These are phyloP conservation scores for Saccharomycopsis malanga DNA, from an alignment of 805 yeast species.

Conservation along the genomic window DNA sequence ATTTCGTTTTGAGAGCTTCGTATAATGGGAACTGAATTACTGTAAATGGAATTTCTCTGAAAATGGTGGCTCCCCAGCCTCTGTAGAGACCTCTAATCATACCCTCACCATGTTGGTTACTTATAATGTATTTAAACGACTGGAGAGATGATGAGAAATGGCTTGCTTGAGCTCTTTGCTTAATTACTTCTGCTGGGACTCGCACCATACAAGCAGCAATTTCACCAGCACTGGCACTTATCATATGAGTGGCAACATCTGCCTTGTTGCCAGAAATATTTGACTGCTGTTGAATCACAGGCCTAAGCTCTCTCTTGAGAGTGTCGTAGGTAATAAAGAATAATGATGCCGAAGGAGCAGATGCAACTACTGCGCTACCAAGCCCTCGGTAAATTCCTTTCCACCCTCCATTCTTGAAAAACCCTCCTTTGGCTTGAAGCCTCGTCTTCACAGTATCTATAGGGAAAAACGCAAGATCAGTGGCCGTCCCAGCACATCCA, in stretches of 20 bases:
- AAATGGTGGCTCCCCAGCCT: conserved; percentile 88
- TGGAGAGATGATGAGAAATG: conserved; percentile 46
- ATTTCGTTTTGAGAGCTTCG: conserved; percentile 63
- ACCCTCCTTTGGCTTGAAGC: conserved; percentile 92
- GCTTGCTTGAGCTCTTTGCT: conserved; percentile 86
- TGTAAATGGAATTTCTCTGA: conserved; percentile 96
- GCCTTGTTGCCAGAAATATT: conserved; percentile 23
- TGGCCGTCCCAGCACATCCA: conserved; percentile 93
- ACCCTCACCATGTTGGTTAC: conserved; percentile 72
- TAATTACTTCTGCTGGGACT: conserved; percentile 95
- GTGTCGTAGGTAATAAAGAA: conserved; percentile 82
- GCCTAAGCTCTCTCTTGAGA: conserved; percentile 44
- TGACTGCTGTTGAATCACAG: conserved; percentile 27
- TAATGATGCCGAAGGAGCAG: conserved; percentile 82
- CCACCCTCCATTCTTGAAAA: conserved; percentile 89
- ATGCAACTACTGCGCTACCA: conserved; percentile 89
- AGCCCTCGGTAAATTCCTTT: conserved; percentile 84
- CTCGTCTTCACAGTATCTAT: conserved; percentile 93
- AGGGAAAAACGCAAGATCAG: conserved; percentile 92
- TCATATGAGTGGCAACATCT: conserved; percentile 59
- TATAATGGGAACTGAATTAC: conserved; percentile 92
- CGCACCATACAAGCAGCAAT: conserved; percentile 88
- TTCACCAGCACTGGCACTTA: conserved; percentile 84
- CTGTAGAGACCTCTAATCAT: conserved; percentile 71
- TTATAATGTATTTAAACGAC: conserved; percentile 56